Conservation (phyloP, 2,329 filamentous ascomycete genomes). For the Colletotrichum sansevieriae region DNA sequence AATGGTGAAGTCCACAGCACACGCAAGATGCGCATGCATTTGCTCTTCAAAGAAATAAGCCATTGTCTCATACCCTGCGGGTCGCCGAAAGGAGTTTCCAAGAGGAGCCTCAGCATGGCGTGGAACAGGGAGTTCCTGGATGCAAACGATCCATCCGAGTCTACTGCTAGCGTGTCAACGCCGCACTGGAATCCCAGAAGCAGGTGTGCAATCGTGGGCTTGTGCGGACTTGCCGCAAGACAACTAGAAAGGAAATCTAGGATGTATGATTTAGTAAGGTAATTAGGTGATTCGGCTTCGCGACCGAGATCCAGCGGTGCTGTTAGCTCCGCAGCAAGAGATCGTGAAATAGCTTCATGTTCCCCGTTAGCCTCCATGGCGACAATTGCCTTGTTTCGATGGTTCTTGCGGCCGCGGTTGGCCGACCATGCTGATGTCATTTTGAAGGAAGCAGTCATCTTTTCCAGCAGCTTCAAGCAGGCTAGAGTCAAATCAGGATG, state of each 20-base stretch:
- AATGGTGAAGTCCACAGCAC: conserved; percentile 87
- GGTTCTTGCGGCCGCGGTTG: conserved; percentile 49
- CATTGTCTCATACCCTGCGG: conserved; percentile 74
- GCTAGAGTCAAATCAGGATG: conserved; percentile 84
- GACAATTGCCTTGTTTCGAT: conserved; percentile 87
- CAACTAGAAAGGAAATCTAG: conserved; percentile 89
- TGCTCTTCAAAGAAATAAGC: conserved; percentile 77
- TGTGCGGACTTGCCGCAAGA: conserved; percentile 78
- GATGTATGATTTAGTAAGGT: conserved; percentile 85
- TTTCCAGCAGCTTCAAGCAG: conserved; percentile 86
- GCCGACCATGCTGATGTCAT: conserved; percentile 77
- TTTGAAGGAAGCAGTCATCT: conserved; percentile 85
- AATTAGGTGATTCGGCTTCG: conserved; percentile 77
- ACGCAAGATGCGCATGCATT: conserved; percentile 79
- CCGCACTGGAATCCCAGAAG: conserved; percentile 89
- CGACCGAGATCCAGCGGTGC: conserved; percentile 79
- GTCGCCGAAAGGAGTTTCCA: conserved; percentile 75
- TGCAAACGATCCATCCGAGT: conserved; percentile 78
- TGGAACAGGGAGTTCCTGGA: conserved; percentile 85
- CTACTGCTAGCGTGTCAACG: conserved; percentile 76
- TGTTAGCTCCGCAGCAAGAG: conserved; percentile 77
- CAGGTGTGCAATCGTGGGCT: conserved; percentile 90
- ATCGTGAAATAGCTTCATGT: conserved; percentile 81
- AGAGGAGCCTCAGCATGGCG: conserved; percentile 78
- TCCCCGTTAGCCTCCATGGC: conserved; percentile 87